phyloP scores from a whole-genome alignment of 1,284 basidiomycete species.

The Leccinum insigne region DNA sequence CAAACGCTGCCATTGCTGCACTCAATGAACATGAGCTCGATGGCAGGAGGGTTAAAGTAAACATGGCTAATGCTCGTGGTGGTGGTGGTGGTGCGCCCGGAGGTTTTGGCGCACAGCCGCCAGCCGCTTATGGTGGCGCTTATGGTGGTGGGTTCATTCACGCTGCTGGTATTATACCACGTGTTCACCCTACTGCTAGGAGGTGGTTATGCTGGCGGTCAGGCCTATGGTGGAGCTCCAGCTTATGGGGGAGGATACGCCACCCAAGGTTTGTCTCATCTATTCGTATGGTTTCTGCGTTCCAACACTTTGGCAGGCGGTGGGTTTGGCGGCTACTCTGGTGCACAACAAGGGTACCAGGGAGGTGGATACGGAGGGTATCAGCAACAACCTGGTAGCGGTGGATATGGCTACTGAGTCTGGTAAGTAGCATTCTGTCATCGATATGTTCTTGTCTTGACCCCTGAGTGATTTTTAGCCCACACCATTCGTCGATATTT shows the following conservation, averaged over 20 bases:
- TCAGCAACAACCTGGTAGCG: constrained; percentile 15
- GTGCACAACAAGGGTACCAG: constrained; percentile 29
- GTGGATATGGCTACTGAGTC: constrained; percentile 27
- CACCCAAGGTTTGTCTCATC: constrained; percentile 17
- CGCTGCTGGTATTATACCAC: background rate
- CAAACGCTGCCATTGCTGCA: constrained; percentile 73
- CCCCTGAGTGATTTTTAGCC: background rate
- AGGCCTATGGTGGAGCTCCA: constrained; percentile 22
- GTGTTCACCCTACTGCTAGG: constrained; percentile 13
- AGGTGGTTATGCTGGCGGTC: constrained; percentile 15
- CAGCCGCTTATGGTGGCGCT: constrained; percentile 30
- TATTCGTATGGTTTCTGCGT: background rate
- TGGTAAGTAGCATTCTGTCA: constrained; percentile 3
- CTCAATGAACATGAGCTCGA: constrained; percentile 96
- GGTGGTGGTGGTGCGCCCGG: constrained; percentile 40
- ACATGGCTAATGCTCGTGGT: constrained; percentile 88
- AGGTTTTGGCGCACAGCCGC: constrained; percentile 24
- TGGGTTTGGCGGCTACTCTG: constrained; percentile 16
- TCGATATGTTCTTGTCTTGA: constrained; percentile 8
- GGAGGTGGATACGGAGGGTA: constrained; percentile 25
- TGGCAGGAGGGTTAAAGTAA: constrained; percentile 91
- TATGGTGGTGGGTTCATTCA: constrained; percentile 20
- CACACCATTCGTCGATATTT: background rate
- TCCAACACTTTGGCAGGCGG: constrained; percentile 12
- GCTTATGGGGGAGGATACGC: constrained; percentile 22